A percentile compares a stretch with the other conserved stretches of the same genome.
phyloP scores from a whole-genome alignment of 208 protist genomes.

The Acanthamoeba culbertsoni region DNA sequence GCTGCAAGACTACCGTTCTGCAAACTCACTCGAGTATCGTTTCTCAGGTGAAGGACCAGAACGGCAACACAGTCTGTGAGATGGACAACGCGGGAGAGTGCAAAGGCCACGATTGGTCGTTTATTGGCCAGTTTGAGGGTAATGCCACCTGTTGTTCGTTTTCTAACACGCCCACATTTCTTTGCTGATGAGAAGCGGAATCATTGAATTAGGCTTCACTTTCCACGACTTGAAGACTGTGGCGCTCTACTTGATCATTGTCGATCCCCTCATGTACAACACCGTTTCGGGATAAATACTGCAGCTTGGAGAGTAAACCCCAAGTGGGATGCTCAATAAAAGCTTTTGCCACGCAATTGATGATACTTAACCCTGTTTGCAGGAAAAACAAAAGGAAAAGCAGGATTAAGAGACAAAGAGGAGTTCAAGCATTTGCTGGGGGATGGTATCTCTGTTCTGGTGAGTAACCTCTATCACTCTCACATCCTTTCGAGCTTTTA shows the following conservation, averaged over 20 bases:
- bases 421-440: neutral
- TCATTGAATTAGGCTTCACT: conserved; percentile 60
- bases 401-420: too few species aligned
- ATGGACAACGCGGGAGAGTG: conserved; percentile 52
- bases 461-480: neutral
- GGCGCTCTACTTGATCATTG: conserved; percentile 55
- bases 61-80: conserved; percentile 39
- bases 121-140: conserved; percentile 59
- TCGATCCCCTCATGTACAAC: conserved; percentile 64
- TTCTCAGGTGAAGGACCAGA: conserved; percentile 21
- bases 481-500: neutral
- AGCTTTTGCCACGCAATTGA: too few species aligned
- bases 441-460: neutral
- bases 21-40: neutral
- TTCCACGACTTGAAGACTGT: conserved; percentile 56
- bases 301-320: too few species aligned
- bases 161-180: neutral
- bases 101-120: conserved; percentile 36
- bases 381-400: too few species aligned
- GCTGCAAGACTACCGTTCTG: too few species aligned
- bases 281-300: conserved; percentile 5
- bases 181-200: neutral
- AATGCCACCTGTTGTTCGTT: neutral
- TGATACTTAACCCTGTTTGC: too few species aligned
- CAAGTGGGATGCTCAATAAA: too few species aligned